Percentiles rank a stretch among this genome's conserved stretches.
Evolutionary conservation across 352 stramenopile genomes (phyloP).

Genomic region (Pythium guiyangense): DNA sequence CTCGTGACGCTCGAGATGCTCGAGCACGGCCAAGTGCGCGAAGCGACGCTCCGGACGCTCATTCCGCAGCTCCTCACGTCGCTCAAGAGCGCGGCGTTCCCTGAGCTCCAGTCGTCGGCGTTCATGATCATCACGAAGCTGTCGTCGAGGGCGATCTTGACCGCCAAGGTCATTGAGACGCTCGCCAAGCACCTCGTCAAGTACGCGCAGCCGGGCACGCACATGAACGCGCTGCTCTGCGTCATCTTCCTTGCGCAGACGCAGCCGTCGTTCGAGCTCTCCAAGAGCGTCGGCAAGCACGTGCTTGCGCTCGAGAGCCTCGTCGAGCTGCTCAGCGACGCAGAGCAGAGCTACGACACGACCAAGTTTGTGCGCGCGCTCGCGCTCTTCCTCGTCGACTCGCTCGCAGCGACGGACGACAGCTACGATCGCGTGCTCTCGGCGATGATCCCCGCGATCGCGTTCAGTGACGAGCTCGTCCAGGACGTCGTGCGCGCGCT

Average conservation of each 20-base stretch:
- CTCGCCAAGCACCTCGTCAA: constrained; percentile 77
- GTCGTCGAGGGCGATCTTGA: constrained; percentile 70
- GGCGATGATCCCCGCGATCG: constrained; percentile 35
- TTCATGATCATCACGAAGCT: constrained; percentile 88
- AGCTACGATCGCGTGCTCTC: constrained; percentile 30
- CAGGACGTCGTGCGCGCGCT: constrained; percentile 46
- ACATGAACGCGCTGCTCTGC: constrained; percentile 74
- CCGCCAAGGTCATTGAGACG: constrained; percentile 65
- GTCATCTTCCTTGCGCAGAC: constrained; percentile 73
- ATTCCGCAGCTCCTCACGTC: constrained; percentile 68
- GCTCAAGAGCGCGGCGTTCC: constrained; percentile 60
- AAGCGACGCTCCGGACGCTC: constrained; percentile 73
- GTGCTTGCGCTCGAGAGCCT: constrained; percentile 63
- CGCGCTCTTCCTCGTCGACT: constrained; percentile 38
- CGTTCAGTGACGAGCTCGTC: constrained; percentile 39
- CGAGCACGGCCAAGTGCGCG: constrained; percentile 55
- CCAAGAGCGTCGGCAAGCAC: constrained; percentile 52
- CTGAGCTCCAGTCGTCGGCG: constrained; percentile 73
- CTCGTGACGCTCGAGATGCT: constrained; percentile 77
- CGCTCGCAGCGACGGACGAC: constrained; percentile 36
- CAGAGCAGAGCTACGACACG: constrained; percentile 65
- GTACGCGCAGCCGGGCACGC: constrained; percentile 53
- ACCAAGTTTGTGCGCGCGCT: constrained; percentile 65
- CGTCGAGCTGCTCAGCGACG: constrained; percentile 58
- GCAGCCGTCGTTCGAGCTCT: constrained; percentile 62